Conservation (phyloP, 257 asterid species). For the Gentiana straminea region DNA sequence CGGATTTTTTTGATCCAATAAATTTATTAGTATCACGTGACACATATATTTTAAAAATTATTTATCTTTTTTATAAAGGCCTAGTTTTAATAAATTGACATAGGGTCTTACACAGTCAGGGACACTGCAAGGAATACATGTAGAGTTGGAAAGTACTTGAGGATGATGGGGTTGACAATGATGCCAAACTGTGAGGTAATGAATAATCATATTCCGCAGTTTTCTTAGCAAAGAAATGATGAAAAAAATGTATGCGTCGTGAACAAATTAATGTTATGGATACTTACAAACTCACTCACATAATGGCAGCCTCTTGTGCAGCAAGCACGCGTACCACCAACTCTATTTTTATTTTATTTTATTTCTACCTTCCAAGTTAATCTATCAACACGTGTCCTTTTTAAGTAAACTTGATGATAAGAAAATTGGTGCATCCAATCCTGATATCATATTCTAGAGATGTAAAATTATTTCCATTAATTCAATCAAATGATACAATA, state of each 20-base stretch:
- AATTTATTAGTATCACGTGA: no score
- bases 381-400: not conserved
- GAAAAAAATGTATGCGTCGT: conserved; percentile 39
- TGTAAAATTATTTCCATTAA: not conserved
- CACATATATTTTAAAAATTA: no score
- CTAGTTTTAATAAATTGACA: no score
- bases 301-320: conserved; percentile 38
- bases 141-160: conserved; percentile 15
- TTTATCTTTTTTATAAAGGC: no score
- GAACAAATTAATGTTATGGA: conserved; percentile 45
- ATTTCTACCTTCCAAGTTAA: conserved; percentile 1
- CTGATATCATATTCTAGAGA: not conserved
- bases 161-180: conserved; percentile 26
- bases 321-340: conserved; percentile 96
- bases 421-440: no score
- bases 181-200: conserved; percentile 37
- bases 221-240: conserved; percentile 21
- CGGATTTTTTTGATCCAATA: no score
- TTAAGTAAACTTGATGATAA: not conserved
- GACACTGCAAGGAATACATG: conserved; percentile 1
- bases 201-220: conserved; percentile 19
- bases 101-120: no score
- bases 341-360: conserved; percentile 14
- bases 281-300: conserved; percentile 55
- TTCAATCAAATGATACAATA: not conserved